phyloP scores from a whole-genome alignment of 345 rosid genomes.

The Hibiscus tridactylites region DNA sequence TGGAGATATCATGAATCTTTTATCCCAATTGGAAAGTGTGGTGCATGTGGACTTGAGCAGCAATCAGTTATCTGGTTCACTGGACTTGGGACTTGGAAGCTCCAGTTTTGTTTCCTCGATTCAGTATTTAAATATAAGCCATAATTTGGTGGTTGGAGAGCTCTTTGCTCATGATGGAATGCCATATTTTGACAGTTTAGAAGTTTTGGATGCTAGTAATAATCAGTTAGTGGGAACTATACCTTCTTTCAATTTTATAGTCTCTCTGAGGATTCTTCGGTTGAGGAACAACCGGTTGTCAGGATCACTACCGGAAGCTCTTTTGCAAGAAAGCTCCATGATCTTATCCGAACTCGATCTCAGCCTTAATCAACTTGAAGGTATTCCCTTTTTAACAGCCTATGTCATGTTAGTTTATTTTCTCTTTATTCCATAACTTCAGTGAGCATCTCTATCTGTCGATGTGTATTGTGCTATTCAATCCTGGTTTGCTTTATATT shows the following conservation, averaged over 20 bases:
- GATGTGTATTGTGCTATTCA: neutral
- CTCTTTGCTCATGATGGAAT: conserved; percentile 74
- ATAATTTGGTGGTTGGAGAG: conserved; percentile 33
- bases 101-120: conserved; percentile 56
- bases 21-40: conserved; percentile 40
- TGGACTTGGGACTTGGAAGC: conserved; percentile 63
- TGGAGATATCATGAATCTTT: conserved; percentile 60
- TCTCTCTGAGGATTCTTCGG: conserved; percentile 64
- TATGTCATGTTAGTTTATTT: neutral
- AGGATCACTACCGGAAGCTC: conserved; percentile 51
- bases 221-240: conserved; percentile 41
- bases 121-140: conserved; percentile 44
- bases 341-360: conserved; percentile 77
- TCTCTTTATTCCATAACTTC: too few relatives aligned
- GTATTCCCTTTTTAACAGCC: conserved; percentile 23
- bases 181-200: conserved; percentile 74
- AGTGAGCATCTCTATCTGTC: neutral
- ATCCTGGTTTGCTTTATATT: neutral
- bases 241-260: conserved; percentile 69
- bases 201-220: conserved; percentile 80
- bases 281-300: conserved; percentile 66
- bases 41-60: conserved; percentile 56
- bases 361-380: conserved; percentile 69
- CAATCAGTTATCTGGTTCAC: conserved; percentile 62
- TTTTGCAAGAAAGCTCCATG: conserved; percentile 70